A percentile compares a stretch with the other conserved stretches of the same genome.
phyloP scores from a whole-genome alignment of 164 flowering plant species.

The Stephania yunnanensis region DNA sequence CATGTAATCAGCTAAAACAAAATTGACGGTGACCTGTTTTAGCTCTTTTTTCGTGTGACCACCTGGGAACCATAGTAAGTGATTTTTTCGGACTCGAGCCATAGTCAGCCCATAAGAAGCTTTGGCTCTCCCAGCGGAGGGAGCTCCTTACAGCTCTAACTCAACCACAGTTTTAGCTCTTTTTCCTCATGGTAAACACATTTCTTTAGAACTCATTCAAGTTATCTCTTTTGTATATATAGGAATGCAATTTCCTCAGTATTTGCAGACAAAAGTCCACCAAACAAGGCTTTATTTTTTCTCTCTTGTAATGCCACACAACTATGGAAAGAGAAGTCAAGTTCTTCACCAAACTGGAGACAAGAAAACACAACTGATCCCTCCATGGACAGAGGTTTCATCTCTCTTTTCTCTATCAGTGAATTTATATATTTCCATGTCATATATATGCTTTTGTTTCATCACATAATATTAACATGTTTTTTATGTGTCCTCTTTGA shows the following conservation, averaged over 20 bases:
- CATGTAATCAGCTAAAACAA: too few relatives aligned
- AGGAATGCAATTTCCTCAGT: neutral
- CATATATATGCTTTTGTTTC: neutral
- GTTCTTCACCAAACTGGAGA: constrained; percentile 4
- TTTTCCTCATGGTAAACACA: constrained; percentile 6
- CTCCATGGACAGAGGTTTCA: constrained; percentile 15
- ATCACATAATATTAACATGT: constrained; percentile 2
- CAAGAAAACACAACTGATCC: constrained; percentile 8
- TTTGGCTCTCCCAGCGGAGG: too few relatives aligned
- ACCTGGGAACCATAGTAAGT: too few relatives aligned
- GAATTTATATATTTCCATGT: neutral
- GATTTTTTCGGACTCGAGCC: too few relatives aligned
- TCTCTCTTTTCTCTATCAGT: constrained; percentile 7
- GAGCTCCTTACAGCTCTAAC: too few relatives aligned
- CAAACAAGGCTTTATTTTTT: neutral
- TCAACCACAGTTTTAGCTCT: neutral
- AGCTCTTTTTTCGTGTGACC: too few relatives aligned
- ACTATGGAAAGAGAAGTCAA: constrained; percentile 3
- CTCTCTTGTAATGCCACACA: constrained; percentile 9
- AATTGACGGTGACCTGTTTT: too few relatives aligned
- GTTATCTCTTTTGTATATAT: neutral
- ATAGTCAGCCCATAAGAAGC: too few relatives aligned
- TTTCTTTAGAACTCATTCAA: neutral
- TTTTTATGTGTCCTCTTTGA: constrained; percentile 1
- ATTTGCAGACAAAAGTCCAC: neutral